Base-by-base conservation (phyloP, 148 eudicot species). In the Hydrangea macrophylla region DNA sequence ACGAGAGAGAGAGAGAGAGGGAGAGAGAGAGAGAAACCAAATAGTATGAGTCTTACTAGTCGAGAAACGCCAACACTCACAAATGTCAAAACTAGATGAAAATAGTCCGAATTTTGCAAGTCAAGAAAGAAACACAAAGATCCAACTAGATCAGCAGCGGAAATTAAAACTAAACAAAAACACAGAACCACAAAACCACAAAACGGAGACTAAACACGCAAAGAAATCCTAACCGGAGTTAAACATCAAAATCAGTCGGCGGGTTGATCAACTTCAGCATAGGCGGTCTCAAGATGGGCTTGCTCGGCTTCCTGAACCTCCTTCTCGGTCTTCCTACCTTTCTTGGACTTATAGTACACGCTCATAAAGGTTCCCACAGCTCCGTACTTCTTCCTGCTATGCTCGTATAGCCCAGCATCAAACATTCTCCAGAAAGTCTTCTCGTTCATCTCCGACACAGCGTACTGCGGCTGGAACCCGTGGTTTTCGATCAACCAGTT, bases 401-500 rank as follows among this genome's bases (percentile, higher is more conserved):
- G 80, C 85, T 92, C 97, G 22, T 92, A 89, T 0, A 92, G 82
- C 5, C 80, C 84, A 6, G 83, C 87, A 73, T 89, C 96, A 64
- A 92, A 92, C 97, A 92, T 92, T 63, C 82, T 86, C 97, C 96
- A 86, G 73, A 89, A 92, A 64, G 71, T 79, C 85, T 92, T 92
- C 80, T 87, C 97, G 0, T 25, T 59, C 4, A 92, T 81, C 82
- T 92, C 96, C 55, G 96, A 83, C 26, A 92, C 96, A 4, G 97
- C 87, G 42, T 92, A 89, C 64, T 92, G 97, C 24, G 97, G 92
- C 78, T 92, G 92, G 80, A 80, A 92, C 1, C 89, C 87, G 13
- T 82, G 86, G 89, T 92, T 92, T 42, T 92, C 96, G 25, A 92
- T 89, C 78, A 92, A 65, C 97, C 97, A 92, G 37, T 65, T 71